phyloP scores from a whole-genome alignment of 2,329 filamentous ascomycete species.

The Xenosphaeropsis pyriputrescens region DNA sequence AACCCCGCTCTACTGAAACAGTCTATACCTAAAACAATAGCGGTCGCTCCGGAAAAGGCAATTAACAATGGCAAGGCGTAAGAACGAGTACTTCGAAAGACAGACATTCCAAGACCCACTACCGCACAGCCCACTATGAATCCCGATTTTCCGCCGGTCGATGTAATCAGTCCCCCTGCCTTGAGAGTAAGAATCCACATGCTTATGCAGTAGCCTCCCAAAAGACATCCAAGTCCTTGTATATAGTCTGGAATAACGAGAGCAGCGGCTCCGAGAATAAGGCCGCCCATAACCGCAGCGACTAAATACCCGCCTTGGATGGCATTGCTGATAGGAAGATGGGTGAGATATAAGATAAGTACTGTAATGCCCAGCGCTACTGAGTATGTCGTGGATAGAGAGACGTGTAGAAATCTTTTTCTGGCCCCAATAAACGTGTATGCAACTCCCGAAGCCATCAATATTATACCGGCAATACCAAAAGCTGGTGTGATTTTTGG shows the following conservation, averaged over 20 bases:
- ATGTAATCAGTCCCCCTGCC: conserved; percentile 57
- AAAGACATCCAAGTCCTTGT: conserved; percentile 51
- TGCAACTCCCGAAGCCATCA: conserved; percentile 56
- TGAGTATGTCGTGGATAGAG: conserved; percentile 64
- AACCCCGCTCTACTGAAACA: conserved; percentile 80
- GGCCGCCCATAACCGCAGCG: conserved; percentile 57
- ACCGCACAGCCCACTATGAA: conserved; percentile 64
- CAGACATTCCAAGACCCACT: conserved; percentile 58
- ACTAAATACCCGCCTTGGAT: conserved; percentile 81
- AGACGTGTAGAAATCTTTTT: conserved; percentile 65
- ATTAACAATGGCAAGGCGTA: conserved; percentile 66
- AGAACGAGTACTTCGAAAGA: conserved; percentile 61
- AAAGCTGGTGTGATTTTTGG: conserved; percentile 70
- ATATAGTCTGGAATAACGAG: conserved; percentile 75
- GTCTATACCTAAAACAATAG: conserved; percentile 71
- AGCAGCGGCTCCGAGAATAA: conserved; percentile 58
- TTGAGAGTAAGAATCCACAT: conserved; percentile 73
- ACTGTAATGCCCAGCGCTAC: conserved; percentile 62
- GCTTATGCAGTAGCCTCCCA: conserved; percentile 18
- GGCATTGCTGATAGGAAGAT: conserved; percentile 55
- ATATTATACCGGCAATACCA: conserved; percentile 61
- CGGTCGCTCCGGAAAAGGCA: conserved; percentile 70
- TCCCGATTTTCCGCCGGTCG: conserved; percentile 47
- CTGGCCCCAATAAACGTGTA: conserved; percentile 73
- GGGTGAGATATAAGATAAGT: conserved; percentile 81